A percentile compares a stretch with the other conserved stretches of the same genome.
Evolutionary conservation across 2,329 filamentous ascomycete genomes (phyloP).

Genomic region (Atkinsonella hypoxylon): DNA sequence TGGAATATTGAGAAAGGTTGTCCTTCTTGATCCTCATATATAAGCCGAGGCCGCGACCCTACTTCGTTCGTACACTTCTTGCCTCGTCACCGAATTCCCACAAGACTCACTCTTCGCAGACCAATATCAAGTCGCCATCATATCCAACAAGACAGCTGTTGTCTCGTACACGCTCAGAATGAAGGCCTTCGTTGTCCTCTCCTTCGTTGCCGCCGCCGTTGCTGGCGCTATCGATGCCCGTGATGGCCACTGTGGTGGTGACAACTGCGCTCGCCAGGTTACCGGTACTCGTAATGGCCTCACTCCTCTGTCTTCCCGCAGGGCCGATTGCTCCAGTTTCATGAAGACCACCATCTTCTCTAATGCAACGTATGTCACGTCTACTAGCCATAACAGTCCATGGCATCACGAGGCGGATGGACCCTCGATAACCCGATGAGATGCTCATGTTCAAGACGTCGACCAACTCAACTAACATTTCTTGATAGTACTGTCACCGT

Average conservation of each 20-base stretch:
- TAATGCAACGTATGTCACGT: conserved; percentile 29
- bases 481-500: conserved; percentile 21
- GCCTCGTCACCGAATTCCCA: conserved; percentile 1
- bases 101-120: neutral
- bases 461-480: neutral
- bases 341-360: conserved; percentile 27
- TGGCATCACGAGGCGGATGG: neutral
- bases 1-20: neutral
- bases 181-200: conserved; percentile 28
- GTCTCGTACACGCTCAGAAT: conserved; percentile 18
- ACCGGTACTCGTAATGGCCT: conserved; percentile 29
- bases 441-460: neutral
- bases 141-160: neutral
- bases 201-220: conserved; percentile 24
- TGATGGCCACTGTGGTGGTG: conserved; percentile 22
- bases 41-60: neutral
- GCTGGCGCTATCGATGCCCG: conserved; percentile 24
- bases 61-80: neutral
- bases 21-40: neutral
- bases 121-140: conserved; percentile 1
- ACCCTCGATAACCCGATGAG: too few species aligned
- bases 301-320: conserved; percentile 20
- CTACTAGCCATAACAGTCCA: neutral
- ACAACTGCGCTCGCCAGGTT: conserved; percentile 36
- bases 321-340: conserved; percentile 30